Evolutionary conservation across 345 rosid species (phyloP).

Genomic region (Eucalyptus cloeziana): DNA sequence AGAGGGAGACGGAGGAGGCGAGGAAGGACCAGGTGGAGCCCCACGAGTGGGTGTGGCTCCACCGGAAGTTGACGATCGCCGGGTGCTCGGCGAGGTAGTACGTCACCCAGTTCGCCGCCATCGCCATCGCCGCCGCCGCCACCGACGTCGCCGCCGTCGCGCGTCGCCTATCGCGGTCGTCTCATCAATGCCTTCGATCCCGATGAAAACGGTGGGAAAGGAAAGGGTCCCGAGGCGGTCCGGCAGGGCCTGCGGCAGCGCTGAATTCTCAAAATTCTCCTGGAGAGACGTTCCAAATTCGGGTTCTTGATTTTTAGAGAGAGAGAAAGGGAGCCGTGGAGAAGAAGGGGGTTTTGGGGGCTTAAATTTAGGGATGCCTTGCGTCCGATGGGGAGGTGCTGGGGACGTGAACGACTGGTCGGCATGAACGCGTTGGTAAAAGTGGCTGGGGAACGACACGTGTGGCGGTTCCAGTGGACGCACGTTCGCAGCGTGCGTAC

Average conservation of each 20-base stretch:
- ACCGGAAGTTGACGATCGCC: constrained; percentile 58
- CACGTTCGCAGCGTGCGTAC: background rate
- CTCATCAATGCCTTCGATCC: background rate
- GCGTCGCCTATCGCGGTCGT: background rate
- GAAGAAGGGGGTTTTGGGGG: background rate
- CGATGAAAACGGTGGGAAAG: background rate
- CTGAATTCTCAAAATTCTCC: background rate
- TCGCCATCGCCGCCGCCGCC: background rate
- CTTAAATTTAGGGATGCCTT: background rate
- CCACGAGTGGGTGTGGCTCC: constrained; percentile 80
- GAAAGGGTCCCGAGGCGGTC: background rate
- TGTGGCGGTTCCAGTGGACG: background rate
- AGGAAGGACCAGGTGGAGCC: constrained; percentile 93
- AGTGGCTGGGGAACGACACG: background rate
- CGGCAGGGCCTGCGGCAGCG: background rate
- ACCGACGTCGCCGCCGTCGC: background rate
- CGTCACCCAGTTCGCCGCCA: constrained; percentile 10
- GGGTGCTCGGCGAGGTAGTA: constrained; percentile 84
- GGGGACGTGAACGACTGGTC: background rate
- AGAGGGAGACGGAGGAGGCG: constrained; percentile 40
- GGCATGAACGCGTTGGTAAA: background rate
- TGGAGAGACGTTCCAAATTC: background rate
- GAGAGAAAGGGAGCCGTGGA: background rate
- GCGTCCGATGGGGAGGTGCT: background rate
- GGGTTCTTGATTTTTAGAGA: background rate